phyloP scores from a whole-genome alignment of 176 grass and related monocot genomes.

The Metroxylon sagu region DNA sequence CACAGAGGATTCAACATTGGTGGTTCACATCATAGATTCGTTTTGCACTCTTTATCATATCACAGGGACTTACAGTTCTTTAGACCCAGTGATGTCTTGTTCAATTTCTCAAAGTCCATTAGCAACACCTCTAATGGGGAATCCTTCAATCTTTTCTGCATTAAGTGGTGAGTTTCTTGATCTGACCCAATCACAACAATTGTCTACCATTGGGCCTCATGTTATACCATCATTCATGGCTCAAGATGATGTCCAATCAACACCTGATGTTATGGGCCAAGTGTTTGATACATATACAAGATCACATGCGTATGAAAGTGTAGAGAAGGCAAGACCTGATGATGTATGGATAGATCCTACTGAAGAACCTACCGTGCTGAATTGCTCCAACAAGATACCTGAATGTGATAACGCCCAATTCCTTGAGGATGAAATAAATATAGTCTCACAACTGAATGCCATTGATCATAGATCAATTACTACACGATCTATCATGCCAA shows the following conservation, averaged over 20 bases:
- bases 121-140: slow-evolving; percentile 2
- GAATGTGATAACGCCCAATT: slow-evolving; percentile 4
- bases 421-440: slow-evolving; percentile 7
- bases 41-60: too few species aligned
- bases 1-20: too few species aligned
- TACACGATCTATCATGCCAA: too few species aligned
- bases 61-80: too few species aligned
- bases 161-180: slow-evolving; percentile 16
- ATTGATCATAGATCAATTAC: neutral
- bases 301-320: too few species aligned
- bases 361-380: slow-evolving; percentile 8
- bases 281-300: slow-evolving; percentile 1
- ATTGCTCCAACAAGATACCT: slow-evolving; percentile 13
- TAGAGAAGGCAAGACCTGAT: slow-evolving; percentile 1
- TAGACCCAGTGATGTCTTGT: neutral
- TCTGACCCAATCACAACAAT: slow-evolving; percentile 21
- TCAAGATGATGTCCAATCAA: slow-evolving; percentile 6
- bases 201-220: slow-evolving; percentile 20
- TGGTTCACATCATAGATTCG: too few species aligned
- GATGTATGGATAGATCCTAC: slow-evolving; percentile 11
- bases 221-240: neutral
- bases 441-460: neutral
- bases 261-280: slow-evolving; percentile 21
- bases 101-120: slow-evolving; percentile 18
- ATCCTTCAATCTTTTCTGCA: slow-evolving; percentile 4